Base-by-base conservation (phyloP, 371 early-diverging fungal species). In the Mucor piriformis region DNA sequence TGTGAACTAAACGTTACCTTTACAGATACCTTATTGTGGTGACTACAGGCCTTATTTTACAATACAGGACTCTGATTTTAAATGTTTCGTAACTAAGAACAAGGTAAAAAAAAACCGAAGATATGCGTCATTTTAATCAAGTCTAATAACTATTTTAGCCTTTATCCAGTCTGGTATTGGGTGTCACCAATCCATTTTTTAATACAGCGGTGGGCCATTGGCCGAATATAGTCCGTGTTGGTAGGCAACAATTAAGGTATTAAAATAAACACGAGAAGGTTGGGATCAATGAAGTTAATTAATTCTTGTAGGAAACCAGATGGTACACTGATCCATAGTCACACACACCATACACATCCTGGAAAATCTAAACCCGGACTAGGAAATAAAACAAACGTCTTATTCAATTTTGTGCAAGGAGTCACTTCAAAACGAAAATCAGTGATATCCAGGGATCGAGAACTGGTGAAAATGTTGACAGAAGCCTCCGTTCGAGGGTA, bases 31-130 rank as follows among this genome's bases (percentile, higher is more conserved):
- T 18, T 96, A 93, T 70, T 96, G 95, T 57, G 97, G 97, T 21
- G 96, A 96, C 71, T 95, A 86, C 65, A 86, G 97, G 21, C 97
- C 97, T 23, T 98, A 96, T 61, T 92, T 97, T 59, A 98, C 98
- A 0, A 92, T 98, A 47, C 96, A 96, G 68, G 97, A 96, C 68
- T 77, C 93, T 0, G 98, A 98, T 67, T 91, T 95, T 60, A 87
- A 88, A 59, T 72, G 81, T 15, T 83, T 90, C 61, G 86, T 88
- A 5, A 86, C 77, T 50, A 85, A 88, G 51, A 82, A 76, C 35
- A 67, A 80, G 70, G 88, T 83, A 72, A 53, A 50, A 21, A n/a
- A 43, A 47, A 29, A 7, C 8, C 12, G n/a, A 48, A n/a, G 10
- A 44, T 12, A 24, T 42, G 33, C 6, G 40, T 20, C 11, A 15